Percentiles rank a stretch among this genome's conserved stretches.
Conservation (phyloP, 2,329 filamentous ascomycete genomes). For the Penicillium sclerotigenum region DNA sequence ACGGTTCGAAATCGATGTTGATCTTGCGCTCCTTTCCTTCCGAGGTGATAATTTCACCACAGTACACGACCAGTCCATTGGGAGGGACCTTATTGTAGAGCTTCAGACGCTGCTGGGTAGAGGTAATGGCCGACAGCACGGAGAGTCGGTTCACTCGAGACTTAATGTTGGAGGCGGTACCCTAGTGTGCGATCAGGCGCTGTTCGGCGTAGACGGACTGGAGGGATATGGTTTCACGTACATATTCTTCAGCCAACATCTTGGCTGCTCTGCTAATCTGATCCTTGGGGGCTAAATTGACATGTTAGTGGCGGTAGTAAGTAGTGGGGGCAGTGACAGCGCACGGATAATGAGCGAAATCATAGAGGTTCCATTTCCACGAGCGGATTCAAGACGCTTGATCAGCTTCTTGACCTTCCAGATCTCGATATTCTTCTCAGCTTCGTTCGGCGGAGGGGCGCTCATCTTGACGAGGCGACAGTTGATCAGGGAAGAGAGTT, state of each 20-base stretch:
- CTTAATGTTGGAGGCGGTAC: constrained; percentile 99
- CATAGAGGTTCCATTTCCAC: constrained; percentile 99
- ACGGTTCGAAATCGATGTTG: constrained; percentile 99
- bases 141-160: constrained; percentile 98
- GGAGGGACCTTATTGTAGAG: constrained; percentile 98
- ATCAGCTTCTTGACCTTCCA: constrained; percentile 99
- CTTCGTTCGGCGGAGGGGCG: constrained; percentile 77
- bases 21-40: constrained; percentile 99
- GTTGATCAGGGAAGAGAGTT: constrained; percentile 23
- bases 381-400: constrained; percentile 93
- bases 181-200: constrained; percentile 50
- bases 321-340: constrained; percentile 35
- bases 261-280: constrained; percentile 94
- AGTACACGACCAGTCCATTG: constrained; percentile 97
- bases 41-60: constrained; percentile 98
- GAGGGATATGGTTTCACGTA: constrained; percentile 47
- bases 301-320: constrained; percentile 19
- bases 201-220: neutral
- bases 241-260: constrained; percentile 99
- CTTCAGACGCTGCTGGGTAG: constrained; percentile 97
- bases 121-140: constrained; percentile 96
- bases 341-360: constrained; percentile 98
- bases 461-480: constrained; percentile 66
- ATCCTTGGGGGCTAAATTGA: constrained; percentile 79
- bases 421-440: constrained; percentile 92